These are phyloP conservation scores for Cladosporium phlei DNA, from an alignment of 2,329 filamentous ascomycete species.

Conservation along the genomic window DNA sequence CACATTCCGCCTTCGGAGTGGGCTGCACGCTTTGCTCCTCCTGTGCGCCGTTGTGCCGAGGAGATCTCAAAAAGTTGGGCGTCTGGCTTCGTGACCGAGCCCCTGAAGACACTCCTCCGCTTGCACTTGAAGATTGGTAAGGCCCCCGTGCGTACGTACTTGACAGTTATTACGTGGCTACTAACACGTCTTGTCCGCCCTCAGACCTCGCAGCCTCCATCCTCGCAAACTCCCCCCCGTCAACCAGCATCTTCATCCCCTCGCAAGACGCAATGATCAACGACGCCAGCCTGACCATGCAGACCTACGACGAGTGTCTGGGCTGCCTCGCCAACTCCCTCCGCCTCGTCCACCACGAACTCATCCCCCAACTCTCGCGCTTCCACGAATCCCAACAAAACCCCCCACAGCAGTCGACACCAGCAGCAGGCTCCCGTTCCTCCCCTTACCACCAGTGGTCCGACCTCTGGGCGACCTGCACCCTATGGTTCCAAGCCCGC, in stretches of 20 bases:
- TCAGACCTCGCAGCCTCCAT: not conserved
- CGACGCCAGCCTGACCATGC: not conserved
- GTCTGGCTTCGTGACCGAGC: not conserved
- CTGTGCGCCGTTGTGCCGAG: not conserved
- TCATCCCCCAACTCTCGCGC: not conserved
- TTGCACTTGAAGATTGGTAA: constrained; percentile 1
- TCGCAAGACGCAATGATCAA: not conserved
- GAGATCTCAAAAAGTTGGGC: not conserved
- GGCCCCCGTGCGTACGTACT: no score
- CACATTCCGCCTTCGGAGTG: not conserved
- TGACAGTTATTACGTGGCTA: not conserved
- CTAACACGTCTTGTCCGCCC: not conserved
- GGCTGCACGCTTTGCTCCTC: not conserved
- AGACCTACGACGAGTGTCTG: constrained; percentile 1
- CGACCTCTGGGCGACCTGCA: not conserved
- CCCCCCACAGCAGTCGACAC: no score
- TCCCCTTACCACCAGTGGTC: not conserved
- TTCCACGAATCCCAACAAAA: not conserved
- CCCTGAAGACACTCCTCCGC: not conserved
- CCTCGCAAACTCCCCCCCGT: not conserved
- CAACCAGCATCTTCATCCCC: not conserved
- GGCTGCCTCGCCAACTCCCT: not conserved
- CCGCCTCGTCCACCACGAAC: not conserved
- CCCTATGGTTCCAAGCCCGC: not conserved
- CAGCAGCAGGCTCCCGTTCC: no score